Percentiles rank a stretch among this genome's conserved stretches.
Evolutionary conservation across 257 asterid genomes (phyloP).

Genomic region (Echites panduratus): DNA sequence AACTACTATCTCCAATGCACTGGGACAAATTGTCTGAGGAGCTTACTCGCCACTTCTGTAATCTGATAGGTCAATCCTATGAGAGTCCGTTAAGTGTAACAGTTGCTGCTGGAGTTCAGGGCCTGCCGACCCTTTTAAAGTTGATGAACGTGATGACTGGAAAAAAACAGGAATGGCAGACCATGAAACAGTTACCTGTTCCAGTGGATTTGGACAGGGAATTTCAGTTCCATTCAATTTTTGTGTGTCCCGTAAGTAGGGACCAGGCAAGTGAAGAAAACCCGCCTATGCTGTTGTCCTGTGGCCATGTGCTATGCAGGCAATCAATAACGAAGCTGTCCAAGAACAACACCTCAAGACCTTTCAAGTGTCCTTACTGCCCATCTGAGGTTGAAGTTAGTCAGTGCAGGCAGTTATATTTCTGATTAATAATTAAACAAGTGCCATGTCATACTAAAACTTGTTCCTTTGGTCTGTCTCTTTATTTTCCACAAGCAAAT

Average conservation of each 20-base stretch:
- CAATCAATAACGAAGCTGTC: slow-evolving; percentile 83
- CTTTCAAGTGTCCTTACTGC: slow-evolving; percentile 91
- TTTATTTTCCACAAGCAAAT: background rate
- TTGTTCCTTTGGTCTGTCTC: background rate
- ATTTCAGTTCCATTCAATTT: slow-evolving; percentile 85
- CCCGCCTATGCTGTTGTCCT: slow-evolving; percentile 84
- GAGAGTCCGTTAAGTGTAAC: slow-evolving; percentile 74
- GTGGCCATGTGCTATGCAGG: slow-evolving; percentile 91
- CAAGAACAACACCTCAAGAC: slow-evolving; percentile 67
- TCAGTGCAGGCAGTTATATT: slow-evolving; percentile 72
- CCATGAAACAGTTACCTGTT: slow-evolving; percentile 83
- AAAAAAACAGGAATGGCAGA: slow-evolving; percentile 82
- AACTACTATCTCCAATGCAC: slow-evolving; percentile 50
- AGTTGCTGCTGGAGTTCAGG: slow-evolving; percentile 81
- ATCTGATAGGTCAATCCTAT: slow-evolving; percentile 64
- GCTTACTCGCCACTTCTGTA: slow-evolving; percentile 66
- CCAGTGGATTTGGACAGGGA: slow-evolving; percentile 76
- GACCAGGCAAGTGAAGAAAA: slow-evolving; percentile 86
- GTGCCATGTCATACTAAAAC: slow-evolving; percentile 10
- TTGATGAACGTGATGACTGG: slow-evolving; percentile 76
- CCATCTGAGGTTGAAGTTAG: slow-evolving; percentile 83
- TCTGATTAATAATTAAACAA: slow-evolving; percentile 32
- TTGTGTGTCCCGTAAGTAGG: slow-evolving; percentile 89
- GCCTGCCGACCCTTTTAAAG: slow-evolving; percentile 75
- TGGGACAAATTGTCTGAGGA: slow-evolving; percentile 75